phyloP scores from a whole-genome alignment of 1,284 basidiomycete species.

The Microbotryomycetes sp. region DNA sequence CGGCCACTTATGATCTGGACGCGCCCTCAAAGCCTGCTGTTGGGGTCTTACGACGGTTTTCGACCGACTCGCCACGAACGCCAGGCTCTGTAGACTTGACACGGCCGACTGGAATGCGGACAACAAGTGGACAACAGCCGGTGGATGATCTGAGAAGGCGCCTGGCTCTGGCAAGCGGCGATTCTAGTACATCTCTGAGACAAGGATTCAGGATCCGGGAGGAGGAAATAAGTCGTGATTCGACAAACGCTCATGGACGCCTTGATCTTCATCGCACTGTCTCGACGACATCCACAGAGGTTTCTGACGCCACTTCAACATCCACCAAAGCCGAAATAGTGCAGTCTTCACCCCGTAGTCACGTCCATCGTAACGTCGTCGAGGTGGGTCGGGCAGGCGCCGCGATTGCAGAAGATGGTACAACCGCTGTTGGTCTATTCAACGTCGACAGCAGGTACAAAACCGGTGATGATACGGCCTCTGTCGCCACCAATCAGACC shows the following conservation, averaged over 20 bases:
- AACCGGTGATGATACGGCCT: slow-evolving; percentile 4
- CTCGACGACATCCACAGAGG: slow-evolving; percentile 21
- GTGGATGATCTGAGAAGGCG: slow-evolving; percentile 11
- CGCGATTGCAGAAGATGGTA: slow-evolving; percentile 32
- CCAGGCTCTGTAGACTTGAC: slow-evolving; percentile 2
- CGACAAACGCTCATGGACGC: slow-evolving; percentile 7
- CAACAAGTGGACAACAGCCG: slow-evolving; percentile 14
- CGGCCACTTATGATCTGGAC: slow-evolving; percentile 13
- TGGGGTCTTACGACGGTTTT: neutral
- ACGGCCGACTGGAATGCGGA: neutral
- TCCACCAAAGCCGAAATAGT: neutral
- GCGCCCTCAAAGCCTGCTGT: neutral
- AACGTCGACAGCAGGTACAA: slow-evolving; percentile 30
- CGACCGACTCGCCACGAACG: neutral
- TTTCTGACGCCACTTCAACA: slow-evolving; percentile 10
- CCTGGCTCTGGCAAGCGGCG: slow-evolving; percentile 2
- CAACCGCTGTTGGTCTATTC: slow-evolving; percentile 34
- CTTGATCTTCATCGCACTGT: slow-evolving; percentile 18
- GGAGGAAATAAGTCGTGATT: neutral
- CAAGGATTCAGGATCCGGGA: neutral
- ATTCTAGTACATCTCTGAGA: neutral
- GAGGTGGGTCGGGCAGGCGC: slow-evolving; percentile 32
- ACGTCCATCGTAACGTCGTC: slow-evolving; percentile 32
- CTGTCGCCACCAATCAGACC: neutral
- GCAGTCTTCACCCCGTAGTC: slow-evolving; percentile 12